Evolutionary conservation across 225 moss, liverwort and hornwort species (phyloP), one percentile per base, ranked within the genome.

Genomic region (Physcomitrellopsis africana): DNA sequence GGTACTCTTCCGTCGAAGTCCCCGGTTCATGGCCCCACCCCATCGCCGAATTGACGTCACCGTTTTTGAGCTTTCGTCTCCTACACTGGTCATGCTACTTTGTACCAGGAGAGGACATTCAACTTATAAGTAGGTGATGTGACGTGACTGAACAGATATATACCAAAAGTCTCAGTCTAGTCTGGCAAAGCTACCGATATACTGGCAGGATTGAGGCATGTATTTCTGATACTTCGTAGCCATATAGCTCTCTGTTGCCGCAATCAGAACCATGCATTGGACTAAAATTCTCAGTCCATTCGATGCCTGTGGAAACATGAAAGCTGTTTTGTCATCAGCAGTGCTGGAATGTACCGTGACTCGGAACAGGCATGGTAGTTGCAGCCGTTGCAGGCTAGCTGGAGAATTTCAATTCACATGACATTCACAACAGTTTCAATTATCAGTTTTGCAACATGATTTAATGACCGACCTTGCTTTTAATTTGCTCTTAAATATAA

Each of bases 1-100:
- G 74, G 74, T 43, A 75, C 74, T 65, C 74, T 75, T 24, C 74
- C 74, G 45, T 75, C 74, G 65, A 65, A 66, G 65, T 75, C 74
- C 37, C 74, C 74, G 65, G 60, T 75, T 64, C 46, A 37, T 37
- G 32, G 32, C 32, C 32, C 32, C 32, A 37, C 32, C 0, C 32
- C 32, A 37, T 37, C 32, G 4, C 32, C 7, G 32, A 37, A 37
- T 37, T 37, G 32, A 37, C 7, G 7, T 37, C 32, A 2, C 1
- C 32, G 1, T 37, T 37, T 37, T 37, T 37, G 32, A 0, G 32
- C 32, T 37, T 37, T 37, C 32, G 32, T 37, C 32, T 37, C 32
- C 32, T 4, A 37, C 32, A 37, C 32, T 37, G 32, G 7, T 37
- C 32, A 37, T 37, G 32, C 32, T 37, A 37, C 32, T 4, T 37